Evolutionary conservation across 306 rosid genomes (phyloP).

Genomic region (Astragalus membranaceus): DNA sequence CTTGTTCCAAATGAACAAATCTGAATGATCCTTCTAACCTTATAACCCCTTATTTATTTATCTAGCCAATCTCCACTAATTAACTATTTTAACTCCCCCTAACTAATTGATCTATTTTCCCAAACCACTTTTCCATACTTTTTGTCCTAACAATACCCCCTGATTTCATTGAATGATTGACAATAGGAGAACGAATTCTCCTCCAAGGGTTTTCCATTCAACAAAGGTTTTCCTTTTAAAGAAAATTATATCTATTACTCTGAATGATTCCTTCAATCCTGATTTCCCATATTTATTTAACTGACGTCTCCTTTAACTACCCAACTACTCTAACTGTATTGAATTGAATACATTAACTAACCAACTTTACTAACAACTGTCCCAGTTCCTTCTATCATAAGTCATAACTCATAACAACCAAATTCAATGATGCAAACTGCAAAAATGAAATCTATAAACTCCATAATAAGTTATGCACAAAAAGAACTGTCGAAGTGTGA

Average conservation of each 20-base stretch:
- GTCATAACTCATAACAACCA: not conserved
- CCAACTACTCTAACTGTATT: not conserved
- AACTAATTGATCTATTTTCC: not conserved
- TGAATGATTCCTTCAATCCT: not conserved
- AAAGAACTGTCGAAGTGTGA: not conserved
- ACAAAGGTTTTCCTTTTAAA: not conserved
- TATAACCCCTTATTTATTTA: not conserved
- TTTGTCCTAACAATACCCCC: not conserved
- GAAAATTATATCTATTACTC: not conserved
- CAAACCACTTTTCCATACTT: not conserved
- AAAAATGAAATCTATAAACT: not conserved
- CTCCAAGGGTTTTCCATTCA: not conserved
- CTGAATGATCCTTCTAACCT: not conserved
- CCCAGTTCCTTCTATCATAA: not conserved
- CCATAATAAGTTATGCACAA: not conserved
- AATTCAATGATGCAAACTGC: not conserved
- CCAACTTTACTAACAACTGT: not conserved
- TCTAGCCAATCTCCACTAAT: not conserved
- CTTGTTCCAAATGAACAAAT: not conserved
- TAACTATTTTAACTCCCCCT: not conserved
- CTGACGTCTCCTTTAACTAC: not conserved
- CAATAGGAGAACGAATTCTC: not conserved
- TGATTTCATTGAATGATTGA: not conserved
- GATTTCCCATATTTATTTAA: not conserved
- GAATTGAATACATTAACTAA: not conserved